Conservation (phyloP, 2,329 filamentous ascomycete genomes). For the Xylaria sp. region DNA sequence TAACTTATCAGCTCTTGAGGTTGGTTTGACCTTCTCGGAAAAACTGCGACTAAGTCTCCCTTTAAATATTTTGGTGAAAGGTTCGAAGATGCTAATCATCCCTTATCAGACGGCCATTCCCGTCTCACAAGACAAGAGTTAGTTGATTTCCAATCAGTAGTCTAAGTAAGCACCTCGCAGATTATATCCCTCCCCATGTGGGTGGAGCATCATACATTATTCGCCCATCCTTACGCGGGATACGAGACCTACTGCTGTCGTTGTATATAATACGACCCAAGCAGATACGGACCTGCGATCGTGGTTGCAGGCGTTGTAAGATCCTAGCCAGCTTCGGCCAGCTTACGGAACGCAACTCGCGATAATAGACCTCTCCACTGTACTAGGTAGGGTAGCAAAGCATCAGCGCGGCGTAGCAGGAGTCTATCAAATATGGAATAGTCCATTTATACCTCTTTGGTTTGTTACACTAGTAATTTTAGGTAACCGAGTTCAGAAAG, state of each 20-base stretch:
- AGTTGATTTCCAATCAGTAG: neutral
- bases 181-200: constrained; percentile 5
- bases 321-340: neutral
- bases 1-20: neutral
- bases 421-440: neutral
- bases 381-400: no score
- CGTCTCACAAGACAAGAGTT: constrained; percentile 15
- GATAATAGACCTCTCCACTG: neutral
- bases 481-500: neutral
- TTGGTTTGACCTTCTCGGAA: neutral
- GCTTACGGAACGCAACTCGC: neutral
- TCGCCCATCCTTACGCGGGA: neutral
- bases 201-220: constrained; percentile 4
- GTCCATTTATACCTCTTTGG: neutral
- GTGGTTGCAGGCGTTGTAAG: neutral
- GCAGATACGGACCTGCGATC: neutral
- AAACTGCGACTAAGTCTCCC: neutral
- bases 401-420: neutral
- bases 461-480: neutral
- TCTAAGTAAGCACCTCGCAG: neutral
- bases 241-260: neutral
- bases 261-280: neutral
- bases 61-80: constrained; percentile 8
- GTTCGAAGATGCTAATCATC: neutral
- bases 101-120: neutral